A percentile compares a stretch with the other conserved stretches of the same genome.
Conservation (phyloP, 352 stramenopile species). For the Pythium vanterpoolii region DNA sequence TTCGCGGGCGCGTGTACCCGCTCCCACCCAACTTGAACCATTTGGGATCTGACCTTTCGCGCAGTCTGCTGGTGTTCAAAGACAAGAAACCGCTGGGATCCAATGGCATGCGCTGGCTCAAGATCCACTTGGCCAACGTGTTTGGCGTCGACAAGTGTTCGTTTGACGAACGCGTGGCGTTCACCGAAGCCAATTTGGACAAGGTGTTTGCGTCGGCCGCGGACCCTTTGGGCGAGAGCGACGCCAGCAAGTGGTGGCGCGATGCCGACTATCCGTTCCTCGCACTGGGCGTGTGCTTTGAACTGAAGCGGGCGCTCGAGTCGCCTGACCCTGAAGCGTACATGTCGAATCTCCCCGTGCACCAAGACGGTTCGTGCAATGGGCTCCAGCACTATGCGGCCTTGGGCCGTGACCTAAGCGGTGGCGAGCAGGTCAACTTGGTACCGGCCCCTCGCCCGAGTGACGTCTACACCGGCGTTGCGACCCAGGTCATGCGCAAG, state of each 20-base stretch:
- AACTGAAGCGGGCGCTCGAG: constrained; percentile 93
- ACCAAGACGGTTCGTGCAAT: constrained; percentile 99
- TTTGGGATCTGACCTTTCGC: constrained; percentile 97
- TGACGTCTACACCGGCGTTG: constrained; percentile 98
- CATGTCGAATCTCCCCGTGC: constrained; percentile 95
- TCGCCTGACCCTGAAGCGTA: constrained; percentile 93
- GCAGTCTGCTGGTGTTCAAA: constrained; percentile 95
- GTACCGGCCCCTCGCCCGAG: constrained; percentile 91
- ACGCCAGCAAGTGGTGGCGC: constrained; percentile 92
- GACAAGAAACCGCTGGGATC: constrained; percentile 93
- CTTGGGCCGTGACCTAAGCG: constrained; percentile 92
- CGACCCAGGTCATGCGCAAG: constrained; percentile 73
- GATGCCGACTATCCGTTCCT: constrained; percentile 98
- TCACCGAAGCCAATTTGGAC: constrained; percentile 93
- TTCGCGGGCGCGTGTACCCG: constrained; percentile 97
- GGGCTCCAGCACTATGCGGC: constrained; percentile 99
- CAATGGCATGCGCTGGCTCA: constrained; percentile 97
- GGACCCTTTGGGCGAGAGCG: constrained; percentile 86
- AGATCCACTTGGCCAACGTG: constrained; percentile 95
- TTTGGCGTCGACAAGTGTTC: constrained; percentile 92
- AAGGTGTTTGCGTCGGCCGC: constrained; percentile 88
- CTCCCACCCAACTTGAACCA: constrained; percentile 99
- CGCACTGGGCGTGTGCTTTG: constrained; percentile 95
- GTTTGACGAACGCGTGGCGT: constrained; percentile 96
- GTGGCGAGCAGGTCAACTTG: constrained; percentile 97